Base-by-base conservation (phyloP, 495 filamentous ascomycete genomes). In the Penicillium tannophilum region DNA sequence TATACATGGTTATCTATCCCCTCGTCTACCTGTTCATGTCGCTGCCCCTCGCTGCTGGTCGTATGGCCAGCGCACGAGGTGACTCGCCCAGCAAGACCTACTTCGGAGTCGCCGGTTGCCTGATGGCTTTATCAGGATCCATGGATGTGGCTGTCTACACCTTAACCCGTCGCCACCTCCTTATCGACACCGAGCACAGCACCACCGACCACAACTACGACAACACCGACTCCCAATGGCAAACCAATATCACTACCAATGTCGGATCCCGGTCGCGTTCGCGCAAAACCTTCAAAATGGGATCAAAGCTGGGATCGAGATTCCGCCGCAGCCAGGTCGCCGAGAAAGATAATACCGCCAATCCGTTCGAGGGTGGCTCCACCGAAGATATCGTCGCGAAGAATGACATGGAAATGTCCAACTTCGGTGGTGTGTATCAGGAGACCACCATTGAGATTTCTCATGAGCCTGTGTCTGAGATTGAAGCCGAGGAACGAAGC, bases 1-100 rank as follows among this genome's bases (percentile, higher is more conserved):
- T 84, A 54, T 76, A 86, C 79, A 81, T 92, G 89, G 79, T 91
- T 39, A 76, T 90, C 47, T 92, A 92, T 62, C 88, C 89, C 0
- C 58, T 89, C 53, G 84, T 88, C 54, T 92, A 91, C 71, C 70
- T 89, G 36, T 55, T 89, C 19, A 82, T 88, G 61, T 91, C 87
- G 6, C 78, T 87, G 4, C 89, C 89, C 0, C 78, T 92, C 10
- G 88, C 88, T 3, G 76, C 84, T 1, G 86, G 86, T 10, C 86
- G 88, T 62, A 86, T 91, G 74, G 76, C 81, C 16, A 79, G 79
- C 14, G 79, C 83, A 1, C 82, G 83, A 7, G 76, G 70, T 42
- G 48, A 77, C 4, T 69, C 86, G 1, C 79, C 82, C 5, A 78
- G 86, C 48, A 61, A 63, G 28, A 64, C 69, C 0, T 90, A 87